Conservation (phyloP, 306 rosid species). For the Aeschynomene evenia region DNA sequence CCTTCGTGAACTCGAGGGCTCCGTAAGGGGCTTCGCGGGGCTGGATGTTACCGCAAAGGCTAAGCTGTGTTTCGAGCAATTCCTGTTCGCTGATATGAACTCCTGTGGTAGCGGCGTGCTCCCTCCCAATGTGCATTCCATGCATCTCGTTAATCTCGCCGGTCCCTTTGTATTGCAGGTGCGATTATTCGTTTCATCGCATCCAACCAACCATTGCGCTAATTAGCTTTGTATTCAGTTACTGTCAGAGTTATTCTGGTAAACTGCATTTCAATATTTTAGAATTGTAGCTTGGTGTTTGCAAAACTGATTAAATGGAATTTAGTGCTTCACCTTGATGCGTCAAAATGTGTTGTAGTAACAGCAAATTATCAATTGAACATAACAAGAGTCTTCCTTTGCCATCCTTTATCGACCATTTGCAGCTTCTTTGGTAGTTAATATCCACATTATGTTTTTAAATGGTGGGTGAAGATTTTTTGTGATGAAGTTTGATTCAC, state of each 20-base stretch:
- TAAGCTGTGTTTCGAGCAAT: slow-evolving; percentile 75
- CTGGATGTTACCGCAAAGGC: slow-evolving; percentile 54
- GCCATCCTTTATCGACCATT: neutral
- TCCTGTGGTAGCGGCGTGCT: slow-evolving; percentile 60
- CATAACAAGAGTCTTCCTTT: neutral
- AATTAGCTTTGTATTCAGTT: neutral
- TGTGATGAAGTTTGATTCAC: neutral
- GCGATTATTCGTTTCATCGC: neutral
- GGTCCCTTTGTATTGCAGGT: slow-evolving; percentile 93
- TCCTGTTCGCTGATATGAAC: slow-evolving; percentile 68
- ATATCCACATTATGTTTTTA: neutral
- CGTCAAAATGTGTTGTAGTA: neutral
- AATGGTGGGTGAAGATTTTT: slow-evolving; percentile 5
- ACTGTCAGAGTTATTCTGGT: neutral
- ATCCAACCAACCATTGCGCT: neutral
- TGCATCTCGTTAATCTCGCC: slow-evolving; percentile 70
- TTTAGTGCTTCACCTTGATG: neutral
- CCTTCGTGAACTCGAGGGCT: slow-evolving; percentile 43
- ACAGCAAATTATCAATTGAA: neutral
- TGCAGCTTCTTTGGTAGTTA: neutral
- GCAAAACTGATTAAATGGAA: neutral
- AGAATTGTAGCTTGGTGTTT: neutral
- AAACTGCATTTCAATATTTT: neutral
- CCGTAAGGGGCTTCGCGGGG: slow-evolving; percentile 41
- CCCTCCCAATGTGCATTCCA: slow-evolving; percentile 62